Evolutionary conservation across 2,329 filamentous ascomycete genomes (phyloP).

Genomic region (Sclerotinia subarctica): DNA sequence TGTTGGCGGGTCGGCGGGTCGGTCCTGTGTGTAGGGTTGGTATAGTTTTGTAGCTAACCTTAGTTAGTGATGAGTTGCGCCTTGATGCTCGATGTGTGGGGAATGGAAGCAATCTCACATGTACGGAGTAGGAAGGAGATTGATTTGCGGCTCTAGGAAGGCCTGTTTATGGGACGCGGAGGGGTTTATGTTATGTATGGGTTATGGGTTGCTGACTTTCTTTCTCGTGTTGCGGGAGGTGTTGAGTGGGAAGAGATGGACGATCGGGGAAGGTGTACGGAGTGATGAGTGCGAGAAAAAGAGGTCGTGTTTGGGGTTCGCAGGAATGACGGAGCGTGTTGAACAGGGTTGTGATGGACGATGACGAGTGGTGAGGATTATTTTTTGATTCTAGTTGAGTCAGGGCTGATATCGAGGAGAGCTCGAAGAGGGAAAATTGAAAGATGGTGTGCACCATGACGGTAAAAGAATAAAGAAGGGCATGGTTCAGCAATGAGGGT

Average conservation of each 20-base stretch:
- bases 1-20: conserved; percentile 17
- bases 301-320: conserved; percentile 14
- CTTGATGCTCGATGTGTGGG: neutral
- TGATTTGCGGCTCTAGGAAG: conserved; percentile 13
- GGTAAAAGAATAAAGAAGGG: neutral
- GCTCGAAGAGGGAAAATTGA: no score
- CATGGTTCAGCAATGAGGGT: neutral
- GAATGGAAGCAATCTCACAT: neutral
- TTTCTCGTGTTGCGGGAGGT: conserved; percentile 13
- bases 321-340: neutral
- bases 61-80: conserved; percentile 1
- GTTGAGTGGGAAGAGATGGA: neutral
- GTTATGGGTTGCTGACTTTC: neutral
- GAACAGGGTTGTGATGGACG: neutral
- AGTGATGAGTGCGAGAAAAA: neutral
- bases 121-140: neutral
- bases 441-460: neutral
- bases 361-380: conserved; percentile 3
- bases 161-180: conserved; percentile 14
- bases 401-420: neutral
- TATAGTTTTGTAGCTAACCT: no score
- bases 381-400: neutral
- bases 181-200: neutral
- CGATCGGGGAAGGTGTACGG: neutral
- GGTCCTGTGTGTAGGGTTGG: conserved; percentile 11